These are phyloP conservation scores for Zhuliangozyma parablackwelliae DNA, from an alignment of 1,139 yeast genomes.

Conservation along the genomic window DNA sequence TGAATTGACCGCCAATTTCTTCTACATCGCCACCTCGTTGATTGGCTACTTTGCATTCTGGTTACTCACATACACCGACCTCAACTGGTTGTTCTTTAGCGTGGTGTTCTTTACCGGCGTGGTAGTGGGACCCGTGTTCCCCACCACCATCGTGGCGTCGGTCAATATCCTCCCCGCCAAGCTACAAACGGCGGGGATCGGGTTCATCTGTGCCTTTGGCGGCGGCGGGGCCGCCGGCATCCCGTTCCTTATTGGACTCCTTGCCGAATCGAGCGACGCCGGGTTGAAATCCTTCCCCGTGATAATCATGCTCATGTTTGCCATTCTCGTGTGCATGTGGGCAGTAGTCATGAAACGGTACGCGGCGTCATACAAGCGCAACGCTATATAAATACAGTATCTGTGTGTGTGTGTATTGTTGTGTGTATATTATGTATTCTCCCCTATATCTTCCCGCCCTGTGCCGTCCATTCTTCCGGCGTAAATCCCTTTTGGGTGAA, in stretches of 20 bases:
- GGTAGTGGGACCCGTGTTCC: constrained; percentile 77
- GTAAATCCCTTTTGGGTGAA: constrained; percentile 88
- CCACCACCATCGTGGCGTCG: constrained; percentile 66
- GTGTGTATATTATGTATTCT: background rate
- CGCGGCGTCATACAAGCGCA: constrained; percentile 14
- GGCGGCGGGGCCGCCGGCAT: constrained; percentile 71
- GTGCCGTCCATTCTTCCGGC: constrained; percentile 62
- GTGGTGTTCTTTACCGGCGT: constrained; percentile 56
- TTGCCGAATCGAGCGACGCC: constrained; percentile 33
- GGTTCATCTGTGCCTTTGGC: constrained; percentile 74
- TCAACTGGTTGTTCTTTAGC: constrained; percentile 18
- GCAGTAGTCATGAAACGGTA: constrained; percentile 16
- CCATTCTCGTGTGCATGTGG: constrained; percentile 27
- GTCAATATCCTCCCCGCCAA: constrained; percentile 58
- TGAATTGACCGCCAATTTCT: constrained; percentile 42
- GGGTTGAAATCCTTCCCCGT: constrained; percentile 34
- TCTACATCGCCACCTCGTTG: constrained; percentile 25
- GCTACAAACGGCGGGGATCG: constrained; percentile 65
- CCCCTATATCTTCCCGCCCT: constrained; percentile 24
- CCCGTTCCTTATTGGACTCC: constrained; percentile 58
- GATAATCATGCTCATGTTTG: constrained; percentile 24
- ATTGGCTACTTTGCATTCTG: constrained; percentile 30
- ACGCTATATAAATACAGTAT: constrained; percentile 8
- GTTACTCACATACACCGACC: constrained; percentile 17
- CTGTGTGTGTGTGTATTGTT: background rate